phyloP scores from a whole-genome alignment of 2,329 filamentous ascomycete genomes.

The Furcasterigmium furcatum region DNA sequence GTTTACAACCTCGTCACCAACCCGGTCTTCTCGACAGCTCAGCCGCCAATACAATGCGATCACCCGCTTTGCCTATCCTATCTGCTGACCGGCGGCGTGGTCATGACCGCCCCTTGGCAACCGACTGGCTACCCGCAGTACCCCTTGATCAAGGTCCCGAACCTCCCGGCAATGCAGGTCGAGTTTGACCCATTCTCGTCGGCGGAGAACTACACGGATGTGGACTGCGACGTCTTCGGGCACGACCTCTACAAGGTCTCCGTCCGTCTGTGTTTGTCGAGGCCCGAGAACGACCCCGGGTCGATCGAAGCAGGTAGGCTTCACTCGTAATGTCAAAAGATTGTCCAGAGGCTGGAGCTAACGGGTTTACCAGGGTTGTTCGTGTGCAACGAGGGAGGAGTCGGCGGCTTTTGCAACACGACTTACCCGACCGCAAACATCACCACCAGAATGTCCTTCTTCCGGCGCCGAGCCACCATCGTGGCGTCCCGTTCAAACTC shows the following conservation, averaged over 20 bases:
- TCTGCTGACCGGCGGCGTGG: slow-evolving; percentile 9
- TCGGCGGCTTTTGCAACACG: background rate
- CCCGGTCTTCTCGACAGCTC: slow-evolving; percentile 2
- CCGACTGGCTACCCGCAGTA: slow-evolving; percentile 6
- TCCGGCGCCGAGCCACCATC: slow-evolving; percentile 4
- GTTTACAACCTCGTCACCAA: slow-evolving; percentile 9
- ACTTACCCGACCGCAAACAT: slow-evolving; percentile 7
- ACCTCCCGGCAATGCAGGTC: slow-evolving; percentile 6
- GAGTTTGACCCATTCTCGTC: slow-evolving; percentile 3
- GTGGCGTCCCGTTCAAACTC: slow-evolving; percentile 8
- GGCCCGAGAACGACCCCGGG: background rate
- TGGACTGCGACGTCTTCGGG: slow-evolving; percentile 5
- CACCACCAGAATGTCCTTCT: slow-evolving; percentile 8
- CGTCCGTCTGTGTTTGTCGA: slow-evolving; percentile 1
- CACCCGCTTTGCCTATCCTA: slow-evolving; percentile 8
- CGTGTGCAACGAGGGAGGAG: slow-evolving; percentile 2
- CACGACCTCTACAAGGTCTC: background rate
- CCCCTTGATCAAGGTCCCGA: slow-evolving; percentile 5
- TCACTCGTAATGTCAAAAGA: too few relatives aligned
- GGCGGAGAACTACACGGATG: background rate
- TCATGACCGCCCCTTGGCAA: slow-evolving; percentile 10
- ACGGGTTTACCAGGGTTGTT: too few relatives aligned
- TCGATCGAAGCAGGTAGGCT: background rate
- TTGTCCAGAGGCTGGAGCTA: too few relatives aligned
- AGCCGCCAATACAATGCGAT: slow-evolving; percentile 2